phyloP scores from a whole-genome alignment of 2,329 filamentous ascomycete genomes.

The Paracorniculantispora psalliotae region DNA sequence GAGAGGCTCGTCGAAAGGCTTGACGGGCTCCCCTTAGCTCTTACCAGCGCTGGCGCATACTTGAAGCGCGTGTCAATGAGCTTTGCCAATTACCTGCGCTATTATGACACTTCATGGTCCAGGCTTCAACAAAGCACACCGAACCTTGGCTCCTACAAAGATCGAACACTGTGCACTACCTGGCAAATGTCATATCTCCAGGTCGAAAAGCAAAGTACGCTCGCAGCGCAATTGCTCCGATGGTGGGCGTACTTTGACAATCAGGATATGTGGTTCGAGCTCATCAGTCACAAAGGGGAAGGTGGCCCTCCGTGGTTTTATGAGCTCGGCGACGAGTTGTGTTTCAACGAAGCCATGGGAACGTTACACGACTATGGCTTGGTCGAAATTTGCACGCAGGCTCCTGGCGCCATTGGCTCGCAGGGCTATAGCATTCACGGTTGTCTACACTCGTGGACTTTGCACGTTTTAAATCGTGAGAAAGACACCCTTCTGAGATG shows the following conservation, averaged over 20 bases:
- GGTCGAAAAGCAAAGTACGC: constrained; percentile 17
- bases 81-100: constrained; percentile 20
- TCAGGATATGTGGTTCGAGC: constrained; percentile 39
- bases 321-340: constrained; percentile 18
- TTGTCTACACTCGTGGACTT: constrained; percentile 30
- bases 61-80: constrained; percentile 21
- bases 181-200: background rate
- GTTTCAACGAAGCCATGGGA: constrained; percentile 25
- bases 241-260: constrained; percentile 40
- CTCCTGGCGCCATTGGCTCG: background rate
- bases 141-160: background rate
- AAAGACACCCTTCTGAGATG: background rate
- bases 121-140: background rate
- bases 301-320: constrained; percentile 20
- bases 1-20: background rate
- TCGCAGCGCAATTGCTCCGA: constrained; percentile 31
- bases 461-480: constrained; percentile 21
- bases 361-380: constrained; percentile 28
- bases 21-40: constrained; percentile 1
- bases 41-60: constrained; percentile 3
- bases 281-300: constrained; percentile 24
- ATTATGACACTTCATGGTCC: background rate
- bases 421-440: constrained; percentile 28
- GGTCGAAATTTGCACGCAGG: constrained; percentile 19
- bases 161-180: background rate